These are phyloP conservation scores for Pythium scleroteichum DNA, from an alignment of 352 stramenopile genomes.

Conservation along the genomic window DNA sequence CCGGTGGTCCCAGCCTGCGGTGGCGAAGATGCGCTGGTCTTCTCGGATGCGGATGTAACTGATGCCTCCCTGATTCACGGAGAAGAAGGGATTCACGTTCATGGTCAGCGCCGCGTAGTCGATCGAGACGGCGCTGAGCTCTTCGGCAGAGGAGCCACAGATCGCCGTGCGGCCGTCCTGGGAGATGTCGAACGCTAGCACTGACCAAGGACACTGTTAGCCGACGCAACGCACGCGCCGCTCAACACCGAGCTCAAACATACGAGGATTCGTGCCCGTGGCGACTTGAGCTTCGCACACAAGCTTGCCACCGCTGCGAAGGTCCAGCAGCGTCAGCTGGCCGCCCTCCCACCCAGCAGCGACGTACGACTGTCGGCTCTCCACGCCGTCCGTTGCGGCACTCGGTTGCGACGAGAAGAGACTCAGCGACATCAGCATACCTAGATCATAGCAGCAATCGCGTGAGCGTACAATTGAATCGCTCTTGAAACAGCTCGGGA, in stretches of 20 bases:
- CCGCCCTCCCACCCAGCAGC: constrained; percentile 73
- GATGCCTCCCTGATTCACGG: constrained; percentile 58
- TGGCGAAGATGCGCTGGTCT: constrained; percentile 80
- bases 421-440: constrained; percentile 53
- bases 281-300: constrained; percentile 53
- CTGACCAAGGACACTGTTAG: constrained; percentile 25
- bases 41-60: constrained; percentile 61
- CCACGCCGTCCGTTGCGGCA: neutral
- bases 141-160: constrained; percentile 61
- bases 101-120: constrained; percentile 44
- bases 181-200: constrained; percentile 73
- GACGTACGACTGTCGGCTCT: constrained; percentile 38
- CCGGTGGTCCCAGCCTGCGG: constrained; percentile 77
- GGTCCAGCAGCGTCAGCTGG: constrained; percentile 63
- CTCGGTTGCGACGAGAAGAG: constrained; percentile 26
- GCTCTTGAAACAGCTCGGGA: neutral
- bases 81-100: constrained; percentile 51
- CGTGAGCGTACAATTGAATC: too few relatives aligned
- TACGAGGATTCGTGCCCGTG: constrained; percentile 52
- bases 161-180: constrained; percentile 50
- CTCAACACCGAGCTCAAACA: too few relatives aligned
- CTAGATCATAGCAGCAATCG: too few relatives aligned
- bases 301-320: constrained; percentile 50
- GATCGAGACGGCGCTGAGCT: constrained; percentile 49
- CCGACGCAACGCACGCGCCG: too few relatives aligned